A percentile compares a stretch with the other conserved stretches of the same genome.
Evolutionary conservation across 2,329 filamentous ascomycete genomes (phyloP).

Genomic region (Fusarium odoratissimum): DNA sequence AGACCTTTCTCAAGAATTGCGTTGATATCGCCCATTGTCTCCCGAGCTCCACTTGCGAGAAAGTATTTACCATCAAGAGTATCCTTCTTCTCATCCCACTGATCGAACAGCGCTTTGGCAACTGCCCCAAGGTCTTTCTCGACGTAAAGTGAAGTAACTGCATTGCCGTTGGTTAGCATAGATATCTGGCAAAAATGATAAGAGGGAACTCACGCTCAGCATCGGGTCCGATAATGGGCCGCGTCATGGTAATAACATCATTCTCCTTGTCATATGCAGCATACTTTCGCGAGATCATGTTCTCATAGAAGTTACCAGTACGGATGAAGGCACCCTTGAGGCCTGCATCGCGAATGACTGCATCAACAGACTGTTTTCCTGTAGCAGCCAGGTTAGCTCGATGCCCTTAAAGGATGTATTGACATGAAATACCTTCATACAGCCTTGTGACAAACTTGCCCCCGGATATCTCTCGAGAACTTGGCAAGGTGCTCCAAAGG

Average conservation of each 20-base stretch:
- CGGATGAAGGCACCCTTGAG: conserved; percentile 23
- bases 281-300: conserved; percentile 29
- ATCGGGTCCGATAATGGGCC: conserved; percentile 26
- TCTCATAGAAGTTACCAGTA: conserved; percentile 30
- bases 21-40: conserved; percentile 29
- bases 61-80: conserved; percentile 22
- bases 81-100: conserved; percentile 16
- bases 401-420: fast-evolving
- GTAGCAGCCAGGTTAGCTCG: not conserved
- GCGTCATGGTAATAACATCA: conserved; percentile 28
- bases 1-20: conserved; percentile 12
- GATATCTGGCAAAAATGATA: not conserved
- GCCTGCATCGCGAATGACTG: conserved; percentile 22
- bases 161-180: not conserved
- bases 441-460: conserved; percentile 27
- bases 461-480: conserved; percentile 24
- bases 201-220: conserved; percentile 5
- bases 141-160: conserved; percentile 28
- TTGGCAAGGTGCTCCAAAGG: conserved; percentile 26
- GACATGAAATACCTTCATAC: conserved; percentile 11
- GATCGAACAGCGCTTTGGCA: conserved; percentile 21
- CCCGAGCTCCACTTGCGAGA: conserved; percentile 22
- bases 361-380: conserved; percentile 28
- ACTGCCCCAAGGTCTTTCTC: conserved; percentile 24
- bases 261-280: conserved; percentile 14